Conservation (phyloP, 768 basidiomycete genomes). For the Auricularia heimuer region DNA sequence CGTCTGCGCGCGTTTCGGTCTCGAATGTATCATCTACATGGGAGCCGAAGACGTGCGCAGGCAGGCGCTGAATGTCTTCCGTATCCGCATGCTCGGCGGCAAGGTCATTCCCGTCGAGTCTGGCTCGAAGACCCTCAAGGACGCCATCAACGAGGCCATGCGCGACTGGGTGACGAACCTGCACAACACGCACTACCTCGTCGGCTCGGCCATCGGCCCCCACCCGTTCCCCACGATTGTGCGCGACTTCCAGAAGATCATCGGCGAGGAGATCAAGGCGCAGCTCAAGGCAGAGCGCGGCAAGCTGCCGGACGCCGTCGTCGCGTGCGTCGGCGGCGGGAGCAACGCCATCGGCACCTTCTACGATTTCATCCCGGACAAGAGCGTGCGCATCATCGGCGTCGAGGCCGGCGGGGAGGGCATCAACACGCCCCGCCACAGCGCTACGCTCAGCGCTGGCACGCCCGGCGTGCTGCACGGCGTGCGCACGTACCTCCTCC, state of each 20-base stretch:
- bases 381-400: slow-evolving; percentile 75
- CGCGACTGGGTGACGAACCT: slow-evolving; percentile 98
- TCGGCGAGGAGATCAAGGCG: slow-evolving; percentile 86
- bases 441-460: slow-evolving; percentile 87
- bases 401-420: slow-evolving; percentile 99
- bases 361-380: slow-evolving; percentile 90
- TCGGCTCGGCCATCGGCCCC: slow-evolving; percentile 94
- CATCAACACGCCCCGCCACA: slow-evolving; percentile 75
- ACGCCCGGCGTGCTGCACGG: slow-evolving; percentile 93
- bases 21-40: slow-evolving; percentile 97
- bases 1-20: slow-evolving; percentile 90
- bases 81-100: slow-evolving; percentile 94
- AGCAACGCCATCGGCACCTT: slow-evolving; percentile 97
- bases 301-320: slow-evolving; percentile 87
- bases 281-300: slow-evolving; percentile 65
- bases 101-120: slow-evolving; percentile 92
- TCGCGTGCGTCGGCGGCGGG: slow-evolving; percentile 97
- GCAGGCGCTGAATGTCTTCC: slow-evolving; percentile 95
- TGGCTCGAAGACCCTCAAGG: slow-evolving; percentile 91
- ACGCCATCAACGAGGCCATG: slow-evolving; percentile 97
- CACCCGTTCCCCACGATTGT: slow-evolving; percentile 99
- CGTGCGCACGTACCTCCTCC: slow-evolving; percentile 89
- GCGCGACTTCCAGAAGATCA: slow-evolving; percentile 93
- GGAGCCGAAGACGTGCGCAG: slow-evolving; percentile 93
- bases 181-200: slow-evolving; percentile 87